Conservation (phyloP, 2,329 filamentous ascomycete genomes). For the Fusarium pseudonygamai region DNA sequence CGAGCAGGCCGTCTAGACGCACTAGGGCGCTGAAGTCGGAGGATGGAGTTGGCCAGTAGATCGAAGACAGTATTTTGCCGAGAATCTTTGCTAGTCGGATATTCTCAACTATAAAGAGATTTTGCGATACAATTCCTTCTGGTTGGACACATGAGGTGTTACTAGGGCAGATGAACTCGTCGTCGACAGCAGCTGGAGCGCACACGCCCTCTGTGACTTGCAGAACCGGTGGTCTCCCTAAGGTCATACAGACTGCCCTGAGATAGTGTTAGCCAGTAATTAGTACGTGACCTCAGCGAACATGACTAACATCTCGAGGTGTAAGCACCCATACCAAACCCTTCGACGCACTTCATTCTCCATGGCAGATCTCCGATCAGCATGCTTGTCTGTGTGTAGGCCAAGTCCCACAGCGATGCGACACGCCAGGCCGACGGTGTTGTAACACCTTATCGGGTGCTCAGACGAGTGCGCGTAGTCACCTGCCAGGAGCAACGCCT, state of each 20-base stretch:
- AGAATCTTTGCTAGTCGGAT: not conserved
- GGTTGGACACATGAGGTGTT: not conserved
- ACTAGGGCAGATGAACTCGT: not conserved
- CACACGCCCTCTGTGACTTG: not conserved
- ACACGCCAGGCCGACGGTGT: not conserved
- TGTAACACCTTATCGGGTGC: not conserved
- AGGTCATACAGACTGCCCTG: not conserved
- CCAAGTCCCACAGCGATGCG: not conserved
- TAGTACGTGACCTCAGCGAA: too few species aligned
- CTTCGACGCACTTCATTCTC: conserved; percentile 6
- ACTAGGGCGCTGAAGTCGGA: conserved; percentile 2
- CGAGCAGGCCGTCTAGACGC: fast-evolving
- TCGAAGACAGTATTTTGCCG: not conserved
- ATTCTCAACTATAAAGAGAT: not conserved
- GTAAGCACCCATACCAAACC: conserved; percentile 4
- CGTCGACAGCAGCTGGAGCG: not conserved
- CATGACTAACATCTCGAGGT: not conserved
- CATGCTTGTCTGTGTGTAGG: not conserved
- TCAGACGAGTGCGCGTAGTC: not conserved
- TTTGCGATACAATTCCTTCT: not conserved
- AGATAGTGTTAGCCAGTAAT: too few species aligned
- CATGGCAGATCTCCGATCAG: not conserved
- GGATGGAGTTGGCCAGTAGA: not conserved
- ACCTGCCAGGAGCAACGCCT: not conserved
- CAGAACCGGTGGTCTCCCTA: not conserved